Conservation (phyloP, 1,284 basidiomycete species). For the Cryptococcus floricola region DNA sequence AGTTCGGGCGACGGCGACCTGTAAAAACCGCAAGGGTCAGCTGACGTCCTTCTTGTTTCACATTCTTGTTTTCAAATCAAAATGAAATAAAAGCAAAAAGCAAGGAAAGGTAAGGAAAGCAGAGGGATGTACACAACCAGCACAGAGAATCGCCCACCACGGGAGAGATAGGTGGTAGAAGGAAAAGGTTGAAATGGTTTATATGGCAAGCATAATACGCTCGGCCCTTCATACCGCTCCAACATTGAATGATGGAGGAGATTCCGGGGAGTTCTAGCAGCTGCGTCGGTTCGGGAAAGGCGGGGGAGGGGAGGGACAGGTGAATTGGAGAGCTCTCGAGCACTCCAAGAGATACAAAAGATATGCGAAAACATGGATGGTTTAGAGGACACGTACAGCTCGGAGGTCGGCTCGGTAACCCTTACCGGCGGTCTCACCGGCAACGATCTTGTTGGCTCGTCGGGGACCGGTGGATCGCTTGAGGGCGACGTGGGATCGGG, state of each 20-base stretch:
- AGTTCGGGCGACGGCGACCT: conserved; percentile 77
- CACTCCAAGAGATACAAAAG: conserved; percentile 8
- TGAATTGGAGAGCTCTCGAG: too few relatives aligned
- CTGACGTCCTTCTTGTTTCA: background rate
- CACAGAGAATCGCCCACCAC: conserved; percentile 18
- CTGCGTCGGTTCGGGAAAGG: conserved; percentile 26
- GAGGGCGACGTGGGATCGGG: conserved; percentile 55
- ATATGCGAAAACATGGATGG: conserved; percentile 7
- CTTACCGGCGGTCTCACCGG: conserved; percentile 60
- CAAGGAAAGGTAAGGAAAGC: background rate
- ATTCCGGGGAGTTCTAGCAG: conserved; percentile 43
- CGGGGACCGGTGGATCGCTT: conserved; percentile 70
- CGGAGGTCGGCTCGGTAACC: conserved; percentile 81
- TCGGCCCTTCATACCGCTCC: conserved; percentile 37
- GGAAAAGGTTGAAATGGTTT: conserved; percentile 18
- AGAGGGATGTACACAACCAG: conserved; percentile 17
- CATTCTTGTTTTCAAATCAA: background rate
- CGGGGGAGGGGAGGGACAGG: conserved; percentile 12
- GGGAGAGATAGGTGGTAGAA: conserved; percentile 16
- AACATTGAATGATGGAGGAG: conserved; percentile 1
- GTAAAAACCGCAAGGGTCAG: conserved; percentile 12
- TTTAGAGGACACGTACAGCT: conserved; percentile 57
- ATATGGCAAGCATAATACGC: conserved; percentile 43
- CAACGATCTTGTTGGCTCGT: conserved; percentile 67
- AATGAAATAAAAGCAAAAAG: background rate